Evolutionary conservation across 305 asterid species (phyloP).

Genomic region (Solanum hybrid): DNA sequence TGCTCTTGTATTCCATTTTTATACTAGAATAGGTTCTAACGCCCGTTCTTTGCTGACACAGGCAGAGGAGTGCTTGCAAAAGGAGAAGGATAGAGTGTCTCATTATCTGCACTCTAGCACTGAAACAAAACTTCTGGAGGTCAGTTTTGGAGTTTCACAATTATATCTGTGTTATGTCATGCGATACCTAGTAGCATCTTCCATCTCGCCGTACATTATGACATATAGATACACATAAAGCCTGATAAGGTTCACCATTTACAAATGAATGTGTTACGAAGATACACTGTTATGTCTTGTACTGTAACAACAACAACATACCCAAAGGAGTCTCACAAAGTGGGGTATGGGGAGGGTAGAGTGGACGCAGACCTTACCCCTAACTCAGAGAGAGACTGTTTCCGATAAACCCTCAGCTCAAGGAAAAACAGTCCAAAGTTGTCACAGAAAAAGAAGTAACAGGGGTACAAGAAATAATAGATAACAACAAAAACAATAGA

Average conservation of each 20-base stretch:
- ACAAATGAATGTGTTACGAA: background rate
- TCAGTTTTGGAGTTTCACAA: slow-evolving; percentile 13
- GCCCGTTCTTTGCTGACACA: background rate
- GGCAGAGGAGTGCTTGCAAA: slow-evolving; percentile 48
- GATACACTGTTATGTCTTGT: background rate
- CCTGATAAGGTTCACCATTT: background rate
- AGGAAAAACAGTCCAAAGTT: background rate
- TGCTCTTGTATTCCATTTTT: background rate
- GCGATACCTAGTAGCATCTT: background rate
- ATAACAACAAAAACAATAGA: background rate
- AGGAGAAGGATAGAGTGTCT: slow-evolving; percentile 40
- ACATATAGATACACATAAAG: background rate
- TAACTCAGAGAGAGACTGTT: background rate
- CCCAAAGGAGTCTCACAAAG: background rate
- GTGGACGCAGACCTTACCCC: background rate
- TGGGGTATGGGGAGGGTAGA: background rate
- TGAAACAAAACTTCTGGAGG: slow-evolving; percentile 44
- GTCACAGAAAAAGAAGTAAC: background rate
- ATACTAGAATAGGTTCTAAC: background rate
- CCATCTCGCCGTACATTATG: background rate
- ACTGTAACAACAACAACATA: background rate
- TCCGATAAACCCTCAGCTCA: background rate
- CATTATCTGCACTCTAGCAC: slow-evolving; percentile 46
- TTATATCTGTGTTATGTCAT: background rate
- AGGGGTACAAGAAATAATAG: background rate